These are phyloP conservation scores for Candida khao-thaluensis DNA, from an alignment of 805 yeast genomes.

Conservation along the genomic window DNA sequence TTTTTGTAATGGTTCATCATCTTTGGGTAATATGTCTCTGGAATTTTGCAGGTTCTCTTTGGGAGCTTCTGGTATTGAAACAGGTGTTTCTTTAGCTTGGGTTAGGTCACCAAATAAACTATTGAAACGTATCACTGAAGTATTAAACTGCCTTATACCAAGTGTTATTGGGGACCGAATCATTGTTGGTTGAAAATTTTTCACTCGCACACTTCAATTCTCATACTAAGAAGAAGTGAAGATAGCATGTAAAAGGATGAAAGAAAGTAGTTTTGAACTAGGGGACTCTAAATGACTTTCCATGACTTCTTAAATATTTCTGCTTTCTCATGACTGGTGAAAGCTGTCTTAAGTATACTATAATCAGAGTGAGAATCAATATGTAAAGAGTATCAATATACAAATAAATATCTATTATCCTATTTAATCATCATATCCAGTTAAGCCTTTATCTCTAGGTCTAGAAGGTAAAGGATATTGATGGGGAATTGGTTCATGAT, in stretches of 20 bases:
- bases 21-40: conserved; percentile 24
- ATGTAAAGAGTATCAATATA: too few relatives aligned
- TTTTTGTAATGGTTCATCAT: conserved; percentile 45
- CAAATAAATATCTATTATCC: conserved; percentile 5
- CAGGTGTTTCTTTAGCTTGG: conserved; percentile 1
- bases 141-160: conserved; percentile 8
- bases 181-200: conserved; percentile 7
- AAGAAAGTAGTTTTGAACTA: too few relatives aligned
- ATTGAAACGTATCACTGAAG: conserved; percentile 5
- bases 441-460: conserved; percentile 46
- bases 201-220: conserved; percentile 5
- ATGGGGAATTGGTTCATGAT: conserved; percentile 63
- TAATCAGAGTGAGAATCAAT: too few relatives aligned
- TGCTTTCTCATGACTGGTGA: too few relatives aligned
- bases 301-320: too few relatives aligned
- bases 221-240: neutral
- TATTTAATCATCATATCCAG: conserved; percentile 54
- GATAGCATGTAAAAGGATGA: too few relatives aligned
- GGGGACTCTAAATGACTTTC: too few relatives aligned
- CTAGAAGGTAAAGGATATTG: conserved; percentile 59
- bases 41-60: conserved; percentile 8
- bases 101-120: conserved; percentile 37
- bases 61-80: conserved; percentile 3
- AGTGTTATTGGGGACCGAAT: conserved; percentile 13
- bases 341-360: too few relatives aligned